These are phyloP conservation scores for Claviceps digitariae DNA, from an alignment of 2,329 filamentous ascomycete genomes.

Conservation along the genomic window DNA sequence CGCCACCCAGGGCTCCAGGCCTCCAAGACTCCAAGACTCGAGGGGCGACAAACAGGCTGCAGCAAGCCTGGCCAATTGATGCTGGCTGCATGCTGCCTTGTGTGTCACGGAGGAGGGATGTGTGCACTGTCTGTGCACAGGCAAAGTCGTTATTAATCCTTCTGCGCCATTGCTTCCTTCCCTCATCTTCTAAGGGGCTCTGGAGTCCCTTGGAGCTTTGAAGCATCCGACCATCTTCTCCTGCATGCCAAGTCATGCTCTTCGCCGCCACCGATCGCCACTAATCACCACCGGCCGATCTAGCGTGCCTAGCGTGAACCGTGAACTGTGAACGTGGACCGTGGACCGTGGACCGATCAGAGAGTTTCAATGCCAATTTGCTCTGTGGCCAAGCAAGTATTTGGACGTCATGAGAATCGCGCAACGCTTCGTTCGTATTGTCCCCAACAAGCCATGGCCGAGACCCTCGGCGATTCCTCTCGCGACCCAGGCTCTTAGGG, in stretches of 20 bases:
- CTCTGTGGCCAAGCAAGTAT: too few species aligned
- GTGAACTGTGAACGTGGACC: too few species aligned
- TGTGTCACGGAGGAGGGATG: not conserved
- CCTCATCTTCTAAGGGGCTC: not conserved
- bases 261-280: not conserved
- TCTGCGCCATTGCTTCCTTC: not conserved
- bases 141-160: not conserved
- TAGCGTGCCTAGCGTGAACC: not conserved
- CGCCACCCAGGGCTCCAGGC: too few species aligned
- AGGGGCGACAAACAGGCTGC: not conserved
- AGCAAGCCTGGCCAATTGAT: not conserved
- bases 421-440: not conserved
- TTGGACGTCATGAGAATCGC: too few species aligned
- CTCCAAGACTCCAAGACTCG: too few species aligned
- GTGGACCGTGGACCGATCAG: too few species aligned
- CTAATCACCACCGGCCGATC: not conserved
- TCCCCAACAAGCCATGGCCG: not conserved
- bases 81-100: not conserved
- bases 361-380: too few species aligned
- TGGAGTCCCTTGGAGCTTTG: not conserved
- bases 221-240: not conserved
- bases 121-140: not conserved
- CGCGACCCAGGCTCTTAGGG: not conserved
- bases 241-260: not conserved
- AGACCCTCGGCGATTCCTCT: not conserved